Base-by-base conservation (phyloP, 1,139 yeast genomes). In the Zygosaccharomyces pseudobailii region DNA sequence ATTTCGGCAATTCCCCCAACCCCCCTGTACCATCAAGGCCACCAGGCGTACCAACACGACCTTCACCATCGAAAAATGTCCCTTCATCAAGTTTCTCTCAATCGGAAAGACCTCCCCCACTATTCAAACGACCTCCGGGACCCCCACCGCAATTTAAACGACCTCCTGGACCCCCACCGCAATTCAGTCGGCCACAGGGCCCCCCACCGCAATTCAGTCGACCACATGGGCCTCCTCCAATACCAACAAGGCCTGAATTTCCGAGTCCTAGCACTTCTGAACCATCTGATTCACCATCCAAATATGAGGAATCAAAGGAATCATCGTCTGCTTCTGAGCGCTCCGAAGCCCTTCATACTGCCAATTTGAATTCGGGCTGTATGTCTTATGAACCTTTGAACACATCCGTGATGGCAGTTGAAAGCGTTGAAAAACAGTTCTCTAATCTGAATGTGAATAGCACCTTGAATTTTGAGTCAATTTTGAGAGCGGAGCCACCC, bases 401-500 rank as follows among this genome's bases (percentile, higher is more conserved):
- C 33, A 25, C 21, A 23, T 19, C 45, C 22, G 25, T 27, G 23
- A 24, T 39, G 20, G 34, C 21, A 13, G 19, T 30, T 30, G 37
- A 40, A 7, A n/a, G 22, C 17, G 27, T 17, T 22, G 28, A 23
- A 21, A 36, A 28, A 4, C 5, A 19, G 20, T 28, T 38, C 25
- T 20, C 23, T 47, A 47, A 20, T 35, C 34, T 36, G 32, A 51
- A 13, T 28, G 21, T 38, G 10, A 20, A 19, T n/a, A 38, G 38
- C 7, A n/a, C 30, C 3, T 17, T 48, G 8, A 38, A 48, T 32
- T 70, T 71, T 47, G 50, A 56, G 13, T 33, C 52, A 1, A 58
- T 71, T 25, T 65, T 75, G 42, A 62, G 74, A 3, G 65, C 69
- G 2, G 66, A 65, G 17, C 69, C 72, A n/a, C 89, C 90, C 24